Evolutionary conservation across 805 yeast species (phyloP), one percentile per base, ranked within the genome.

Genomic region (Candida boidinii): DNA sequence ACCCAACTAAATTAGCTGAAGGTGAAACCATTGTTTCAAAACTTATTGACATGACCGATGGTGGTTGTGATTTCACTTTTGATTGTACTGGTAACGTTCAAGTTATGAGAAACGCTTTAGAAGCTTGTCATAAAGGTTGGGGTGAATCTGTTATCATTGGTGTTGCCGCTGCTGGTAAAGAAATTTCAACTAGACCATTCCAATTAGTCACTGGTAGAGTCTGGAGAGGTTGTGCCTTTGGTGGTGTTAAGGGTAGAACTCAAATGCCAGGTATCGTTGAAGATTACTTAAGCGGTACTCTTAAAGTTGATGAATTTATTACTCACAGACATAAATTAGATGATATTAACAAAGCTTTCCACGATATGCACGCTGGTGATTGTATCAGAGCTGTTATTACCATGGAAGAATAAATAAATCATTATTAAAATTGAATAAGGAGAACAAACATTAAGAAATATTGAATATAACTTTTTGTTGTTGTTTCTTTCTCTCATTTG

Each of bases 151-250:
- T 90, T 48, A 69, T 92, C 51, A 92, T 92, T 55, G 98, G 98
- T 60, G 99, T 92, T 47, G 99, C 98, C 30, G 95, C 96, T 46
- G 95, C 96, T 26, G 99, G 98, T 45, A 71, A 87, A 64, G 97
- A 92, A 66, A 88, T 94, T 43, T 64, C 95, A 37, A 92, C 97
- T 30, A 78, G 97, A 64, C 98, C 99, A 40, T 92, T 92, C 84
- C 97, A 90, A 69, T 76, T 92, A 60, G 97, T 92, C 44, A 92
- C 97, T 26, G 99, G 99, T 49, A 80, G 98, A 66, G 95, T 84
- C 33, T 90, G 98, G 97, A 83, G 76, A 60, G 99, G 99, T 50
- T 85, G 95, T 53, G 99, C 99, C n/a, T 92, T 86, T 49, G 99
- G 99, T 52, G 98, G 97, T 59, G 87, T 92, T 54, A 92, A 92